These are phyloP conservation scores for Populus trichocarpa DNA, from an alignment of 441 rosid species.

Conservation along the genomic window DNA sequence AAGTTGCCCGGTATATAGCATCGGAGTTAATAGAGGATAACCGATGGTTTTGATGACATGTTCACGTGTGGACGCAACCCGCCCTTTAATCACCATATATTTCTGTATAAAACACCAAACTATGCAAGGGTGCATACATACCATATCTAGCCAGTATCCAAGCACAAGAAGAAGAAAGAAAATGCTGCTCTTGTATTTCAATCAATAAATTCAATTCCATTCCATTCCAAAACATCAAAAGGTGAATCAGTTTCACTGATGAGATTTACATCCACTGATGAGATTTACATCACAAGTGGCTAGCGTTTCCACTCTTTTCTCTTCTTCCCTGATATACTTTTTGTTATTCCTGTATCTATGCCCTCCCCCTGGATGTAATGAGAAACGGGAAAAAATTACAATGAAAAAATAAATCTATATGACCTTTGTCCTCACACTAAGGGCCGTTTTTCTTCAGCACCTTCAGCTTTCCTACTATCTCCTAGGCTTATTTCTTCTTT, in stretches of 20 bases:
- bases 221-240: too few species aligned
- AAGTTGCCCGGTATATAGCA: too few species aligned
- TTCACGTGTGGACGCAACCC: neutral
- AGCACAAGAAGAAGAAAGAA: too few species aligned
- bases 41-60: neutral
- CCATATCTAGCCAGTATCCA: too few species aligned
- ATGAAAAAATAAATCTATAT: neutral
- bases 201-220: too few species aligned
- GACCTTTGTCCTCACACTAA: slow-evolving; percentile 32
- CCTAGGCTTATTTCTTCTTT: slow-evolving; percentile 19
- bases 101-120: neutral
- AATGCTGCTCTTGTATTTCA: too few species aligned
- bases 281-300: neutral
- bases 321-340: neutral
- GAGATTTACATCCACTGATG: too few species aligned
- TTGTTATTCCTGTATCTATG: neutral
- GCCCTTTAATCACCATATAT: neutral
- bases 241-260: neutral
- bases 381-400: neutral
- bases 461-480: slow-evolving; percentile 15
- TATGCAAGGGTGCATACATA: neutral
- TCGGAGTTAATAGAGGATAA: neutral
- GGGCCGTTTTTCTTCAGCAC: slow-evolving; percentile 49
- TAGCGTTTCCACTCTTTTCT: neutral
- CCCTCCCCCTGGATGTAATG: neutral